A percentile compares a stretch with the other conserved stretches of the same genome.
These are phyloP conservation scores for Saccharomycopsis oosterbeekiorum DNA, from an alignment of 805 yeast genomes.

Conservation along the genomic window DNA sequence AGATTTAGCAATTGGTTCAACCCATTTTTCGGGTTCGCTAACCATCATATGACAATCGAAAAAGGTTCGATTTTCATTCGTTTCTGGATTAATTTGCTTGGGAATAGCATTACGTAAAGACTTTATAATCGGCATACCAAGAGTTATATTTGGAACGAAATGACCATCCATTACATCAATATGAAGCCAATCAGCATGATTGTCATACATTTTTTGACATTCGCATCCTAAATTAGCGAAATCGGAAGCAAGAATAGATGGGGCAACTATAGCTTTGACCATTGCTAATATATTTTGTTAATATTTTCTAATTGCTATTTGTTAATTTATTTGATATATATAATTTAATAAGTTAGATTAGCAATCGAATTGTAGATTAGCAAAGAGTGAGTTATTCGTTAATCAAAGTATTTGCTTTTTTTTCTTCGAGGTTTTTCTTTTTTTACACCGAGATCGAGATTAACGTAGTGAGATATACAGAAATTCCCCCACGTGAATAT, in stretches of 20 bases:
- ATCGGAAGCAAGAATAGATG: conserved; percentile 87
- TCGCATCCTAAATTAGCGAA: conserved; percentile 84
- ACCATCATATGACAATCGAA: conserved; percentile 99
- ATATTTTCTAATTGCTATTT: too few relatives aligned
- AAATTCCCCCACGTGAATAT: too few relatives aligned
- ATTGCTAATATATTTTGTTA: conserved; percentile 25
- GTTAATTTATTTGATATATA: too few relatives aligned
- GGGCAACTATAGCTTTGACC: conserved; percentile 84
- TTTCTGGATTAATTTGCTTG: conserved; percentile 28
- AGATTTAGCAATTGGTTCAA: conserved; percentile 78
- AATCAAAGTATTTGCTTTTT: too few relatives aligned
- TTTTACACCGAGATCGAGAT: too few relatives aligned
- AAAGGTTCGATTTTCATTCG: conserved; percentile 25
- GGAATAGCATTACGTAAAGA: conserved; percentile 74
- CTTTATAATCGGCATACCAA: conserved; percentile 85
- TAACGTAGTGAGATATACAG: too few relatives aligned
- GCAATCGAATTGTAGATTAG: too few relatives aligned
- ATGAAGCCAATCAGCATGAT: conserved; percentile 94
- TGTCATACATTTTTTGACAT: conserved; percentile 67
- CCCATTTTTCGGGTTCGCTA: conserved; percentile 85
- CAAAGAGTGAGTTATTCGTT: too few relatives aligned
- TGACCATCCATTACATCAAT: conserved; percentile 98
- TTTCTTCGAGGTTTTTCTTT: too few relatives aligned
- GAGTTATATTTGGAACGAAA: conserved; percentile 91
- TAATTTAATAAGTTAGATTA: too few relatives aligned